Conservation (phyloP, 139 green algal species). For the Desmodesmus armatus region DNA sequence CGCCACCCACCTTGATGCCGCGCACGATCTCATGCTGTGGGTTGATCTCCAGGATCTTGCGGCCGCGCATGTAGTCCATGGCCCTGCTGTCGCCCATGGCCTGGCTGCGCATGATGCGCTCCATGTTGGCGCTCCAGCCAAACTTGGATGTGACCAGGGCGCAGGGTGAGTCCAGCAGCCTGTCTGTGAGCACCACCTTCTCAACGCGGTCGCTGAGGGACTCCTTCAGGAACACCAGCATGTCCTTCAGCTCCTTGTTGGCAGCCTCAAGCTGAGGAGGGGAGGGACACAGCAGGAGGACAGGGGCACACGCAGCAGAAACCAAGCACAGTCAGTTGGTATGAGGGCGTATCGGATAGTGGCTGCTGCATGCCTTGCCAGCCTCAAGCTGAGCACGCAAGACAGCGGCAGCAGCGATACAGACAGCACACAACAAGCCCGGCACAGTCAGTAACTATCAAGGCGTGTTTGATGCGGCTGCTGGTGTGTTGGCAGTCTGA, state of each 20-base stretch:
- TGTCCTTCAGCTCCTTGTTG: slow-evolving; percentile 70
- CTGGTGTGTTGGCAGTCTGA: too few relatives aligned
- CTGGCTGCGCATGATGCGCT: slow-evolving; percentile 93
- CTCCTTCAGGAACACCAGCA: slow-evolving; percentile 93
- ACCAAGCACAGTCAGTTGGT: too few relatives aligned
- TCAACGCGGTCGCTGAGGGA: slow-evolving; percentile 72
- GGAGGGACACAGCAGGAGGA: not conserved
- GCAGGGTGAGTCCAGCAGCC: slow-evolving; percentile 92
- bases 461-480: too few relatives aligned
- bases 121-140: slow-evolving; percentile 98
- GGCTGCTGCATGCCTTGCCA: not conserved
- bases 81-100: slow-evolving; percentile 91
- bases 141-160: slow-evolving; percentile 97
- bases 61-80: slow-evolving; percentile 97
- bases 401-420: too few relatives aligned
- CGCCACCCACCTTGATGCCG: slow-evolving; percentile 66
- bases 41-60: slow-evolving; percentile 98
- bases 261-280: slow-evolving; percentile 59
- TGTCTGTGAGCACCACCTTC: slow-evolving; percentile 72
- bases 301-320: not conserved
- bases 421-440: too few relatives aligned
- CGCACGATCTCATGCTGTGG: slow-evolving; percentile 87
- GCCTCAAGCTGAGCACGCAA: too few relatives aligned
- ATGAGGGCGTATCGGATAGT: not conserved
- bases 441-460: too few relatives aligned